Base-by-base conservation (phyloP, 306 rosid genomes). In the Prunus armeniaca region DNA sequence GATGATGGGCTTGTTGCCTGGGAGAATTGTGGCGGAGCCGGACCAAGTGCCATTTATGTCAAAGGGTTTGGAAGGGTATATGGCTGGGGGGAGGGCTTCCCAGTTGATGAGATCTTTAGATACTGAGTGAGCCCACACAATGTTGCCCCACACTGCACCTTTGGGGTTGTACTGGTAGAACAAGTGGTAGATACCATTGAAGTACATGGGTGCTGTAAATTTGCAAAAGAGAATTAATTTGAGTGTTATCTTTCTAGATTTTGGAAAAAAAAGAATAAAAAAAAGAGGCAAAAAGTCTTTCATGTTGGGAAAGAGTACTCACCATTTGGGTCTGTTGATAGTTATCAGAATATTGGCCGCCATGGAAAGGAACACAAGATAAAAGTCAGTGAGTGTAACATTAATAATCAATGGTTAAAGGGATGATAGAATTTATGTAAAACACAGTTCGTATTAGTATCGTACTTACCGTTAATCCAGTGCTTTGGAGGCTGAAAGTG, bases 401-500 rank as follows among this genome's bases (percentile, higher is more conserved):
- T 34, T 34, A 5, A 34, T 6, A 34, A 34, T 34, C 41, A 34
- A 34, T 34, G 41, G 41, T 5, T 34, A 5, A 34, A 34, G 9
- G 9, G 28, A n/a, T 56, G 62, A 56, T 20, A 20, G 20, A 56
- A 19, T 34, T 34, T 34, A 0, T 34, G 6, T 34, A 34, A 5
- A 34, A 34, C 41, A 34, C 0, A 34, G 41, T 34, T 34, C 41
- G 8, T 34, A 6, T 34, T 34, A 8, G 41, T 5, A 5, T 34
- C 1, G 1, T 34, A 34, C 41, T 19, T 70, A 94, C 98, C 97
- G 67, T 94, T 94, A 11, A 92, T 90, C 97, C 97, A 95, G 67
- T 92, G 85, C 15, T 72, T 79, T 25, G 55, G 87, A 71, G 98
- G 98, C 56, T 89, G 98, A 75, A 92, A 95, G 41, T 95, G 98